Evolutionary conservation across 148 eudicot genomes (phyloP), one percentile per base, ranked within the genome.

Genomic region (Chenopodium quinoa): DNA sequence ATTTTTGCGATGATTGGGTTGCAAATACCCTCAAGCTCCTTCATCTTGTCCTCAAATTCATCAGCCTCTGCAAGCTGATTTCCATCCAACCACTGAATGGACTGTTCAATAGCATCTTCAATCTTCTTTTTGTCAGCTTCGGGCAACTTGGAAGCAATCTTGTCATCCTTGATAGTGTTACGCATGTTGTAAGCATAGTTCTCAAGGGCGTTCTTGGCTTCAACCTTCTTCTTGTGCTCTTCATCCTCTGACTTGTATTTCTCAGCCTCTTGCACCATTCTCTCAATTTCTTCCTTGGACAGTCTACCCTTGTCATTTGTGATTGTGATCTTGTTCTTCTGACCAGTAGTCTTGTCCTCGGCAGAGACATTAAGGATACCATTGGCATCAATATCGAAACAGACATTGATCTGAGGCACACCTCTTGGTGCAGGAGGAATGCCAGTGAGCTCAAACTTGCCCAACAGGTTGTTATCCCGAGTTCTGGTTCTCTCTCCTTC

Each of bases 201-300:
- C 81, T 89, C 91, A 17, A 89, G 83, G 11, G 89, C 85, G 27
- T 89, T 89, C 79, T 89, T 89, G 1, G 91, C 90, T 52, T 87
- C 91, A 2, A 87, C 90, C 83, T 87, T 89, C 87, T 84, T 89
- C 89, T 87, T 89, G 74, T 80, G 86, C 80, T 89, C 88, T 64
- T 89, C 91, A 70, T 89, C 91, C 66, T 89, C 91, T 0, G 87
- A 60, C 78, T 87, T 89, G 82, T 87, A 89, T 76, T 82, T 89
- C 86, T 89, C 91, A 0, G 91, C 90, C 60, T 89, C 91, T 79
- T 89, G 90, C 56, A 89, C 91, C 91, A 89, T 87, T 81, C 82
- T 86, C 84, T 89, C 91, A 23, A 89, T 89, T 52, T 88, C 91
- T 44, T 89, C 91, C 85, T 89, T 86, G 34, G 91, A 89, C 34